phyloP scores from a whole-genome alignment of 345 rosid species.

The Limnanthes douglasii region DNA sequence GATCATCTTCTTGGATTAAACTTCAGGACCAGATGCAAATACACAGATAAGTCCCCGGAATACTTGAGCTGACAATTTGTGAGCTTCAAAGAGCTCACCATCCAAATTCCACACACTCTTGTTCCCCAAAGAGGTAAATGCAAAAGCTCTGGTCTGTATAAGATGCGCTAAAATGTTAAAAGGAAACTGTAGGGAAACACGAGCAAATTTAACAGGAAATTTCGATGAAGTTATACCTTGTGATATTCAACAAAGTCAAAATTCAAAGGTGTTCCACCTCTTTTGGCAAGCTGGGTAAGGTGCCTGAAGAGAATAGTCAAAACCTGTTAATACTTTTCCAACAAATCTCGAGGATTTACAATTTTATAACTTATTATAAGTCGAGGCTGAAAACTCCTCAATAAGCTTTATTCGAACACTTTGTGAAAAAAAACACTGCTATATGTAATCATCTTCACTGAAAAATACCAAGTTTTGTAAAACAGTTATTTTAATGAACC shows the following conservation, averaged over 20 bases:
- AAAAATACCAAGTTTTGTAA: no score
- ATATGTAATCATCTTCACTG: no score
- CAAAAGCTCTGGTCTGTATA: slow-evolving; percentile 65
- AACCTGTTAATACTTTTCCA: not conserved
- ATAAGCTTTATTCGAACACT: no score
- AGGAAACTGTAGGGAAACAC: not conserved
- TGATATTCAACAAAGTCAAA: slow-evolving; percentile 82
- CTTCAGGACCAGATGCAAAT: slow-evolving; percentile 85
- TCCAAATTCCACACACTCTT: slow-evolving; percentile 89
- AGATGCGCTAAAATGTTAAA: no score
- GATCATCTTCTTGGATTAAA: no score
- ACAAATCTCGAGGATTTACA: no score
- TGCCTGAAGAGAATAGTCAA: slow-evolving; percentile 35
- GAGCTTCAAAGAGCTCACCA: slow-evolving; percentile 87
- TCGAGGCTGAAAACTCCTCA: no score
- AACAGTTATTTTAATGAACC: no score
- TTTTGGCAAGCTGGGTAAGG: slow-evolving; percentile 80
- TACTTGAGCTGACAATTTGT: slow-evolving; percentile 84
- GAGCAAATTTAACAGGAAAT: not conserved
- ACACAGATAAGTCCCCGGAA: slow-evolving; percentile 67
- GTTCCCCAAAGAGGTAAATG: slow-evolving; percentile 65
- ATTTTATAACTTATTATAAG: no score
- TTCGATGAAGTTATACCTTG: slow-evolving; percentile 27
- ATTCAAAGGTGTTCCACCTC: slow-evolving; percentile 61
- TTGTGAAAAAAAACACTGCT: no score